Percentiles rank a stretch among this genome's conserved stretches.
phyloP scores from a whole-genome alignment of 352 stramenopile genomes.

The Phytophthora pini region DNA sequence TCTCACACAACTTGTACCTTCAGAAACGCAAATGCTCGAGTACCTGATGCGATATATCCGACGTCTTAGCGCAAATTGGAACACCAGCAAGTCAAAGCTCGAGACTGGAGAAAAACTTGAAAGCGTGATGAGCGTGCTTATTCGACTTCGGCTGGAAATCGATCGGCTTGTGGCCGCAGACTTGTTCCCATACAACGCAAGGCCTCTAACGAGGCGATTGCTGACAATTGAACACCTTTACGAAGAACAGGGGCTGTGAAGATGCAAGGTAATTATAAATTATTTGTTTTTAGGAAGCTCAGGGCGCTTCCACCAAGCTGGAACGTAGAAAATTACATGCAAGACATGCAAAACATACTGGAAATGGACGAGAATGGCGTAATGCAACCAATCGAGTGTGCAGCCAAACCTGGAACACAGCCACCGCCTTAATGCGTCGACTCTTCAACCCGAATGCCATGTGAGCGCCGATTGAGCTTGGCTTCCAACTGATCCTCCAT shows the following conservation, averaged over 20 bases:
- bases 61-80: conserved; percentile 39
- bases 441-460: conserved; percentile 58
- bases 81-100: conserved; percentile 31
- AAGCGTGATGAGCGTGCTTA: conserved; percentile 58
- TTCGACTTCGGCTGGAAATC: conserved; percentile 70
- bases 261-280: conserved; percentile 46
- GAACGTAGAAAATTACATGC: conserved; percentile 16
- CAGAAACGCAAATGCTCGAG: conserved; percentile 75
- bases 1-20: conserved; percentile 2
- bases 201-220: conserved; percentile 57
- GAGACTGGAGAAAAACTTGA: conserved; percentile 31
- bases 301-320: conserved; percentile 3
- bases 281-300: conserved; percentile 44
- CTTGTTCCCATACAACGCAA: conserved; percentile 65
- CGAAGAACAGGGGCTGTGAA: conserved; percentile 29
- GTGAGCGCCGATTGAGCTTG: conserved; percentile 62
- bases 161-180: conserved; percentile 45
- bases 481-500: conserved; percentile 77
- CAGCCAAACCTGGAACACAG: conserved; percentile 8
- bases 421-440: conserved; percentile 27
- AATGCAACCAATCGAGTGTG: not conserved
- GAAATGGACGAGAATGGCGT: conserved; percentile 15
- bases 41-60: conserved; percentile 69
- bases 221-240: conserved; percentile 58
- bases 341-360: conserved; percentile 34